Percentiles rank a stretch among this genome's conserved stretches.
These are phyloP conservation scores for Auriscalpium orientale DNA, from an alignment of 768 basidiomycete species.

Conservation along the genomic window DNA sequence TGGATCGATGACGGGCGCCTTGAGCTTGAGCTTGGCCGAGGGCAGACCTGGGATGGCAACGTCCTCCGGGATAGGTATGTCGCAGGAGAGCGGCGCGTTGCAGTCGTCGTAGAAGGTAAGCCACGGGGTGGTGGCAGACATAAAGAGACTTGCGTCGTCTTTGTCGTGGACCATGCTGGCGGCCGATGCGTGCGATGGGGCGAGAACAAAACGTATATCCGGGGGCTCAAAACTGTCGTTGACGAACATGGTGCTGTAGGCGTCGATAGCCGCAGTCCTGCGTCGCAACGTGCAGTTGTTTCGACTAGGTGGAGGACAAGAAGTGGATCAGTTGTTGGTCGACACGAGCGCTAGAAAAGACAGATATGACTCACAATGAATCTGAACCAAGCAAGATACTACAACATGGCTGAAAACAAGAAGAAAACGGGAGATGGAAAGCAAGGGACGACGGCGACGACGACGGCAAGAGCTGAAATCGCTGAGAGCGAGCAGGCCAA, in stretches of 20 bases:
- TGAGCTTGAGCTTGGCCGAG: not conserved
- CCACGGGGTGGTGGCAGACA: not conserved
- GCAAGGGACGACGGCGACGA: not conserved
- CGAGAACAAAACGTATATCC: not conserved
- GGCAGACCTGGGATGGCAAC: not conserved
- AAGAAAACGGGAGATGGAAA: not conserved
- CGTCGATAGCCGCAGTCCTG: not conserved
- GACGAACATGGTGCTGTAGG: not conserved
- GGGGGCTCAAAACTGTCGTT: not conserved
- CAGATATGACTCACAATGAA: slow-evolving; percentile 7
- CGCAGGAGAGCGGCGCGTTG: slow-evolving; percentile 8
- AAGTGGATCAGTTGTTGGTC: slow-evolving; percentile 6
- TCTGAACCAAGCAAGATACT: not conserved
- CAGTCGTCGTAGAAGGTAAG: slow-evolving; percentile 4
- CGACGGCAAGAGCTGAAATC: not conserved
- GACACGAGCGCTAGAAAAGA: not conserved
- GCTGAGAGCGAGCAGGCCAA: not conserved
- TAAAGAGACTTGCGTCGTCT: not conserved
- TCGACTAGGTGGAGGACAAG: slow-evolving; percentile 3
- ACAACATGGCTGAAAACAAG: slow-evolving; percentile 9
- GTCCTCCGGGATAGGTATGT: not conserved
- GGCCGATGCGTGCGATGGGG: not conserved
- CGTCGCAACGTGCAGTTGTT: not conserved
- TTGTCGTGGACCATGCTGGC: not conserved
- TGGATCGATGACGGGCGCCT: not conserved